Conservation (phyloP, 306 rosid genomes). For the Vigna radiata region DNA sequence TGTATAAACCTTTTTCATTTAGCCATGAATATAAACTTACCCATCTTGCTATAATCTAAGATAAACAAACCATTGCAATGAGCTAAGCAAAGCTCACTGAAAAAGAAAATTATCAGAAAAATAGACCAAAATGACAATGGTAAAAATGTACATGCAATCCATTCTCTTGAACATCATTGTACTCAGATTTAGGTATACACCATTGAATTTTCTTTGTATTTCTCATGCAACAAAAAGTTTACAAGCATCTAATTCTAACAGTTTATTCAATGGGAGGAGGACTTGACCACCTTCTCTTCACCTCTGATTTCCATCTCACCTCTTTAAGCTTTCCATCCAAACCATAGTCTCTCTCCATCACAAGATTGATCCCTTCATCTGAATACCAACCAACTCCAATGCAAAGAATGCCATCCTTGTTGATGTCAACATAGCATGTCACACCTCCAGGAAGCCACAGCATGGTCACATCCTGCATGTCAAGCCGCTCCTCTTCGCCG, state of each 20-base stretch:
- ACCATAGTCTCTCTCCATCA: conserved; percentile 97
- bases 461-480: conserved; percentile 78
- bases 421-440: conserved; percentile 78
- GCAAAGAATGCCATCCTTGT: conserved; percentile 82
- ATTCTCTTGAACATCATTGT: conserved; percentile 18
- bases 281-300: conserved; percentile 84
- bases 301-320: conserved; percentile 76
- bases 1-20: too few relatives aligned
- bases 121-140: neutral
- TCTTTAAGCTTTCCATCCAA: conserved; percentile 89
- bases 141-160: neutral
- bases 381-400: conserved; percentile 97
- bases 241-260: conserved; percentile 39
- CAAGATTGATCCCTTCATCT: conserved; percentile 92
- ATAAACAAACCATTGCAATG: conserved; percentile 8
- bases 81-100: neutral
- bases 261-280: conserved; percentile 58
- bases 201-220: conserved; percentile 27
- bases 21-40: too few relatives aligned
- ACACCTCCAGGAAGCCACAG: conserved; percentile 96
- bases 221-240: conserved; percentile 32
- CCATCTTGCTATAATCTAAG: too few relatives aligned
- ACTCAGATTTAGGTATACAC: neutral
- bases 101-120: conserved; percentile 6
- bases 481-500: conserved; percentile 80